A percentile compares a stretch with the other conserved stretches of the same genome.
These are phyloP conservation scores for Penicillium sp. DNA, from an alignment of 2,329 filamentous ascomycete species.

Conservation along the genomic window DNA sequence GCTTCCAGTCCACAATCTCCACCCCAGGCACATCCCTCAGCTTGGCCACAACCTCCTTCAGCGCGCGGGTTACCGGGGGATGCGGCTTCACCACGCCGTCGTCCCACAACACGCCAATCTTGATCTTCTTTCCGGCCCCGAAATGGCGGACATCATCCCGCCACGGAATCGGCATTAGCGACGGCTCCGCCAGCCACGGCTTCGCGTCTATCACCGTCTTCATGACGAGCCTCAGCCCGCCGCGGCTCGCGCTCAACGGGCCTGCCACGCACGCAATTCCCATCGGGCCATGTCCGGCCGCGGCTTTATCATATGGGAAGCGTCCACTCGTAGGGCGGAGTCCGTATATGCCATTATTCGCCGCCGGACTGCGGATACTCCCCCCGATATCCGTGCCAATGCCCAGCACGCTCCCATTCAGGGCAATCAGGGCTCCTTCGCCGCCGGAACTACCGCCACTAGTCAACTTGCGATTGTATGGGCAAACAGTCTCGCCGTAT, in stretches of 20 bases:
- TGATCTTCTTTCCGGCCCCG: slow-evolving; percentile 44
- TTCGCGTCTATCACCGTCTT: slow-evolving; percentile 26
- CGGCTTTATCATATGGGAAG: slow-evolving; percentile 1
- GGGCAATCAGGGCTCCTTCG: slow-evolving; percentile 34
- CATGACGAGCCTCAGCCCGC: slow-evolving; percentile 28
- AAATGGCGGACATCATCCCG: background rate
- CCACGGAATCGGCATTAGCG: slow-evolving; percentile 36
- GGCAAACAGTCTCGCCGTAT: slow-evolving; percentile 19
- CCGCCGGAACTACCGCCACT: slow-evolving; percentile 30
- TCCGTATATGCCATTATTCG: slow-evolving; percentile 33
- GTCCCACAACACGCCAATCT: slow-evolving; percentile 9
- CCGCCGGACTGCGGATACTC: slow-evolving; percentile 32
- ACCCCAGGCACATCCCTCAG: slow-evolving; percentile 16
- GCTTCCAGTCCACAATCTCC: slow-evolving; percentile 30
- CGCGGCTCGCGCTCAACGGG: slow-evolving; percentile 23
- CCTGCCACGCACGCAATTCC: slow-evolving; percentile 23
- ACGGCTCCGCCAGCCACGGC: slow-evolving; percentile 32
- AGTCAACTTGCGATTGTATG: slow-evolving; percentile 24
- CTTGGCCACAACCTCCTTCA: slow-evolving; percentile 40
- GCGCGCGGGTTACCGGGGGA: slow-evolving; percentile 57
- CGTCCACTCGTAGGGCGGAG: slow-evolving; percentile 26
- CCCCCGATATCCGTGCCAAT: slow-evolving; percentile 32
- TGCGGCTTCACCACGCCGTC: slow-evolving; percentile 54
- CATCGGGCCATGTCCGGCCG: background rate
- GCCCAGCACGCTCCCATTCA: slow-evolving; percentile 29